Evolutionary conservation across 768 basidiomycete genomes (phyloP).

Genomic region (Phaeotremella skinneri): DNA sequence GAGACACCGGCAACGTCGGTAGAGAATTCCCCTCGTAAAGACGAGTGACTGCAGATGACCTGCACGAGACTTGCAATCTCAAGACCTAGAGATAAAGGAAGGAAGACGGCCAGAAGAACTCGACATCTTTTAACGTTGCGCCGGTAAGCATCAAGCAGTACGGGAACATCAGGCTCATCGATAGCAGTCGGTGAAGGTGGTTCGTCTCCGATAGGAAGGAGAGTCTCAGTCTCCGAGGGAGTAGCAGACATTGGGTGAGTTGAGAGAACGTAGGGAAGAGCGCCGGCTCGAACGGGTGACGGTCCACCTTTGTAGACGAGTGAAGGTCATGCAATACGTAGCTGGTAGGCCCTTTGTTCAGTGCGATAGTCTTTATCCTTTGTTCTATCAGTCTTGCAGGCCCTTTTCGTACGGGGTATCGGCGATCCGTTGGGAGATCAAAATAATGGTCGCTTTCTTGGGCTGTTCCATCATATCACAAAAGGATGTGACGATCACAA

Average conservation of each 20-base stretch:
- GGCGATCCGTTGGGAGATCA: background rate
- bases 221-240: constrained; percentile 21
- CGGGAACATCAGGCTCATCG: constrained; percentile 23
- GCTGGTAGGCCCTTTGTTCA: background rate
- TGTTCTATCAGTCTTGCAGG: background rate
- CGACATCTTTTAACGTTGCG: constrained; percentile 22
- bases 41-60: background rate
- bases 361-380: background rate
- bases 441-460: background rate
- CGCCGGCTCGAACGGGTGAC: background rate
- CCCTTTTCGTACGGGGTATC: background rate
- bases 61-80: constrained; percentile 13
- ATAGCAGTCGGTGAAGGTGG: background rate
- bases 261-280: background rate
- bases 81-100: constrained; percentile 10
- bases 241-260: background rate
- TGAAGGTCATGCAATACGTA: too few species aligned
- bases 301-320: too few species aligned
- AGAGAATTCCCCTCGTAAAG: constrained; percentile 1
- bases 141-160: constrained; percentile 20
- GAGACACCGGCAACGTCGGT: background rate
- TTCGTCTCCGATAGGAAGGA: constrained; percentile 1
- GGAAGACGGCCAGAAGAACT: constrained; percentile 8
- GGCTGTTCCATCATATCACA: too few species aligned
- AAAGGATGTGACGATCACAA: too few species aligned